phyloP scores from a whole-genome alignment of 2,329 filamentous ascomycete genomes.

The Colletotrichum camelliae region DNA sequence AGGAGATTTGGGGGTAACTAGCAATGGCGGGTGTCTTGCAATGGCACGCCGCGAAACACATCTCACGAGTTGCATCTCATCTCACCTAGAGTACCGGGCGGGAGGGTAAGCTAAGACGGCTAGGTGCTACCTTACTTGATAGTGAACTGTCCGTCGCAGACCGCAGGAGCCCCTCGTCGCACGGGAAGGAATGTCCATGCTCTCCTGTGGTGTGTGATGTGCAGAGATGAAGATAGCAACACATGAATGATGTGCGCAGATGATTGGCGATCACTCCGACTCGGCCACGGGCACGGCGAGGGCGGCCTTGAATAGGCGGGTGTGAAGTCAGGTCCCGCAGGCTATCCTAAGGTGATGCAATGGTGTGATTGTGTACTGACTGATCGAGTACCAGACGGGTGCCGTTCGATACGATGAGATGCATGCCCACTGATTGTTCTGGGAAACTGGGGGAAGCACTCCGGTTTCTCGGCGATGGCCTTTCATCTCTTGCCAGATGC shows the following conservation, averaged over 20 bases:
- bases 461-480: neutral
- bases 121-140: neutral
- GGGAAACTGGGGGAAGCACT: neutral
- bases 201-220: neutral
- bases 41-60: constrained; percentile 15
- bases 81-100: neutral
- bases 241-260: constrained; percentile 18
- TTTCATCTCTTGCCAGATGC: neutral
- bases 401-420: neutral
- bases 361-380: neutral
- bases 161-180: neutral
- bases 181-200: neutral
- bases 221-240: neutral
- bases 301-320: neutral
- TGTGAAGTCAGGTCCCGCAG: neutral
- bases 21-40: constrained; percentile 14
- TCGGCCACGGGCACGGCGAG: neutral
- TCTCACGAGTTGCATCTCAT: constrained; percentile 5
- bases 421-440: neutral
- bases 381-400: neutral
- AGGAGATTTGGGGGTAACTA: neutral
- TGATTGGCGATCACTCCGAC: constrained; percentile 13
- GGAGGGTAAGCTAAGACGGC: neutral
- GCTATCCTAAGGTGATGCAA: neutral
- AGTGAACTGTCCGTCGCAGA: neutral